A percentile compares a stretch with the other conserved stretches of the same genome.
These are phyloP conservation scores for Erythrophleum fordii DNA, from an alignment of 306 rosid species.

Conservation along the genomic window DNA sequence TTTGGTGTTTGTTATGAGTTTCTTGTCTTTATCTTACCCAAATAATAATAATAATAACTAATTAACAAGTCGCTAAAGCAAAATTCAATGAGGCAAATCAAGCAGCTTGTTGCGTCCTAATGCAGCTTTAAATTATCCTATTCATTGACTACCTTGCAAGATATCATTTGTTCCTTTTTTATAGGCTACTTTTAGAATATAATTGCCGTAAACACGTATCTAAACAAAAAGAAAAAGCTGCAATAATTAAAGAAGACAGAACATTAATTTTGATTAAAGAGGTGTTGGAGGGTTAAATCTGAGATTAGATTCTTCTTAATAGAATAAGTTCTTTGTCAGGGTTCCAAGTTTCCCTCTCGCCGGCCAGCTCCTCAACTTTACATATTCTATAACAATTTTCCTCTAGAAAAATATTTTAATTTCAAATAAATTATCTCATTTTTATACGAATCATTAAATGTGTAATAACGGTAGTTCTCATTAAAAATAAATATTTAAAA, in stretches of 20 bases:
- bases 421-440: too few species aligned
- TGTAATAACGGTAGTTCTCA: too few species aligned
- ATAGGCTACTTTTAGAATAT: not conserved
- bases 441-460: too few species aligned
- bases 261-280: not conserved
- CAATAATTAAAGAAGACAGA: not conserved
- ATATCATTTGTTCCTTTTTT: not conserved
- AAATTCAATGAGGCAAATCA: not conserved
- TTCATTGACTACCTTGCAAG: conserved; percentile 5
- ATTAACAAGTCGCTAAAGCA: not conserved
- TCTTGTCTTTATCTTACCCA: not conserved
- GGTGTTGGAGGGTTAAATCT: not conserved
- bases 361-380: conserved; percentile 4
- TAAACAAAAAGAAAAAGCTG: not conserved
- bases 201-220: not conserved
- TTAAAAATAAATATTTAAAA: too few species aligned
- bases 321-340: conserved; percentile 43
- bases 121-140: not conserved
- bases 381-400: too few species aligned
- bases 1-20: not conserved
- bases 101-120: not conserved
- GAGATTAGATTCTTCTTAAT: conserved; percentile 11
- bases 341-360: conserved; percentile 25
- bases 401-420: too few species aligned
- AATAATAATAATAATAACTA: not conserved